Conservation (phyloP, 176 grass and related monocot species). For the Zoysia pacifica region DNA sequence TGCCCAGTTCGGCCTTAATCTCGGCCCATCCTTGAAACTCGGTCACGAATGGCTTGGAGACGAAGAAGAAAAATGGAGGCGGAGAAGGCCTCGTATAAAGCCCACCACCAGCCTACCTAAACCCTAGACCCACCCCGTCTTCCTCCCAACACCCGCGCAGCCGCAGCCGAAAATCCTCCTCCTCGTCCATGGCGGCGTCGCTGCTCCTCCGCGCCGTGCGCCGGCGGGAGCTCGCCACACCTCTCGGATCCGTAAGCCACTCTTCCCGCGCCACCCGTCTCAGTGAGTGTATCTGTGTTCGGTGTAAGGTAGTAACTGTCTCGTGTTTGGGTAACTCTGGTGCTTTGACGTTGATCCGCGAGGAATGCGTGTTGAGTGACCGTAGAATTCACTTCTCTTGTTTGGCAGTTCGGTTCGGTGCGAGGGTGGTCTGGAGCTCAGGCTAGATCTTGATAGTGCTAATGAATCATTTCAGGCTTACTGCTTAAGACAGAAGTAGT, state of each 20-base stretch:
- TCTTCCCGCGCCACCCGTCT: background rate
- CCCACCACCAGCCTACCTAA: background rate
- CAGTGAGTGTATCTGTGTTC: background rate
- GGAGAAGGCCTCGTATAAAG: background rate
- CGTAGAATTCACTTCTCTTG: background rate
- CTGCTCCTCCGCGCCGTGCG: slow-evolving; percentile 57
- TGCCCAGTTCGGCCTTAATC: no score
- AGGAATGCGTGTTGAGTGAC: background rate
- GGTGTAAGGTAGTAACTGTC: background rate
- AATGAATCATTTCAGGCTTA: background rate
- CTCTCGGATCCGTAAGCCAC: slow-evolving; percentile 51
- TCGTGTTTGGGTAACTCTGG: background rate
- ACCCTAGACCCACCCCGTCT: background rate
- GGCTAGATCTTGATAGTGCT: background rate
- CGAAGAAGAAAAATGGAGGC: no score
- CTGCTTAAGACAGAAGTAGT: background rate
- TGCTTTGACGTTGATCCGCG: background rate
- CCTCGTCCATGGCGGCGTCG: slow-evolving; percentile 58
- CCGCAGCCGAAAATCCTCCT: slow-evolving; percentile 28
- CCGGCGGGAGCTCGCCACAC: slow-evolving; percentile 52
- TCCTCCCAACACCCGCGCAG: background rate
- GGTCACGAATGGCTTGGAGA: no score
- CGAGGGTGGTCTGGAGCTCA: background rate
- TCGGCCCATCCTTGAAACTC: no score
- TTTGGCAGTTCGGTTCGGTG: background rate